phyloP scores from a whole-genome alignment of 1,284 basidiomycete genomes.

The Ganoderma multipileum region DNA sequence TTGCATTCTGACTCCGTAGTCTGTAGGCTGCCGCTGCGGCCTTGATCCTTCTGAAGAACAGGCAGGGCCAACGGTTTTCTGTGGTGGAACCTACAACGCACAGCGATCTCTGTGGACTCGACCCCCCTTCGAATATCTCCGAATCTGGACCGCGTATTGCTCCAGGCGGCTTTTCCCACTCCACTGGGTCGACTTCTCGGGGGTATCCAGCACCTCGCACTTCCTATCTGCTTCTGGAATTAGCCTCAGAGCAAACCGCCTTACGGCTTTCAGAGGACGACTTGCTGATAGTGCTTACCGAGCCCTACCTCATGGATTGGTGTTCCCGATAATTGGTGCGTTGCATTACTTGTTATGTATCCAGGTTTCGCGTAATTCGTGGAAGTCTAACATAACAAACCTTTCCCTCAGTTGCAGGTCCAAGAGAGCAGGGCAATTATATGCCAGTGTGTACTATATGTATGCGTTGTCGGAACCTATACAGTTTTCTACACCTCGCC shows the following conservation, averaged over 20 bases:
- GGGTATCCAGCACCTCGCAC: too few species aligned
- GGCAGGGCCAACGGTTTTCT: not conserved
- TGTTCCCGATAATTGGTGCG: not conserved
- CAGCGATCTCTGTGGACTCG: not conserved
- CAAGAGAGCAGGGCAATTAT: not conserved
- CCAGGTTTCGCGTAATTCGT: not conserved
- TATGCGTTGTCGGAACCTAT: not conserved
- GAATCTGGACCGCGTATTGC: too few species aligned
- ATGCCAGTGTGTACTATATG: too few species aligned
- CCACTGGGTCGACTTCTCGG: not conserved
- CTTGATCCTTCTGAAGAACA: not conserved
- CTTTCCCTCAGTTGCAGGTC: not conserved
- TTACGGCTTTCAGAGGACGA: not conserved
- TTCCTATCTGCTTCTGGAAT: not conserved
- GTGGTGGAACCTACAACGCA: not conserved
- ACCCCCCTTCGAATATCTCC: not conserved
- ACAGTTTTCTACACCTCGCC: not conserved
- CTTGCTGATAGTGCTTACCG: not conserved
- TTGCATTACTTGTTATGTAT: not conserved
- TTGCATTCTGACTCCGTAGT: too few species aligned
- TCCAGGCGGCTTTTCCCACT: not conserved
- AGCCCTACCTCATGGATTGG: slow-evolving; percentile 5
- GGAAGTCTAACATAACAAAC: not conserved
- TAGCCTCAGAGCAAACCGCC: too few species aligned
- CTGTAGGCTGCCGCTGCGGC: not conserved